Percentiles rank a stretch among this genome's conserved stretches.
phyloP scores from a whole-genome alignment of 2,329 filamentous ascomycete genomes.

The Scytalidium sp. region DNA sequence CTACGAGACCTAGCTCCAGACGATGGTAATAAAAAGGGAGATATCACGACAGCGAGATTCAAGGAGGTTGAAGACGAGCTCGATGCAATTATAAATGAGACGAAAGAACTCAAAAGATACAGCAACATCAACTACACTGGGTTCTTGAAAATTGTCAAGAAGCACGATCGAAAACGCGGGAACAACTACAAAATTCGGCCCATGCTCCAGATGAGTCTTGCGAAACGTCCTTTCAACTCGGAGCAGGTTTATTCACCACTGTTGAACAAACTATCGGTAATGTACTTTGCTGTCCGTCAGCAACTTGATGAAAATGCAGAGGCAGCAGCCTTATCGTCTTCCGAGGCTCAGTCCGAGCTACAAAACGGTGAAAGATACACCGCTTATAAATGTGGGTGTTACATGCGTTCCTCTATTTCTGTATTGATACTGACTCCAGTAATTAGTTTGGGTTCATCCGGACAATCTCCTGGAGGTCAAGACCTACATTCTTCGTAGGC shows the following conservation, averaged over 20 bases:
- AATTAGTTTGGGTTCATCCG: conserved; percentile 83
- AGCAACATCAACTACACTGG: conserved; percentile 96
- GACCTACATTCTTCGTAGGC: conserved; percentile 85
- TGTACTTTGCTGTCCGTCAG: conserved; percentile 93
- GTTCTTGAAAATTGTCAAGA: conserved; percentile 97
- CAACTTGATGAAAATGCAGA: conserved; percentile 61
- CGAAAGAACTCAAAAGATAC: conserved; percentile 92
- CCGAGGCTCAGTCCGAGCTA: conserved; percentile 47
- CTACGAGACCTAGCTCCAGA: conserved; percentile 76
- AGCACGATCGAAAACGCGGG: conserved; percentile 93
- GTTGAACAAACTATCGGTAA: conserved; percentile 84
- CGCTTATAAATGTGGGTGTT: conserved; percentile 74
- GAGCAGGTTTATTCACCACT: conserved; percentile 85
- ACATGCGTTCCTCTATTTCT: background rate
- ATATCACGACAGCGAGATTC: conserved; percentile 51
- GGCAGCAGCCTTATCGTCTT: conserved; percentile 31
- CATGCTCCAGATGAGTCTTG: conserved; percentile 84
- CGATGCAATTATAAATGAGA: conserved; percentile 83
- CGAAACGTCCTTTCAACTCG: conserved; percentile 90
- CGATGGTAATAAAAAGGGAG: conserved; percentile 47
- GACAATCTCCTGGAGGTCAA: conserved; percentile 97
- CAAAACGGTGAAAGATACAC: conserved; percentile 72
- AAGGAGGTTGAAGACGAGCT: conserved; percentile 75
- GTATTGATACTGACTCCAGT: conserved; percentile 26
- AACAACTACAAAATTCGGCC: conserved; percentile 84